A percentile compares a stretch with the other conserved stretches of the same genome.
Conservation (phyloP, 148 eudicot species). For the Limonium bicolor region DNA sequence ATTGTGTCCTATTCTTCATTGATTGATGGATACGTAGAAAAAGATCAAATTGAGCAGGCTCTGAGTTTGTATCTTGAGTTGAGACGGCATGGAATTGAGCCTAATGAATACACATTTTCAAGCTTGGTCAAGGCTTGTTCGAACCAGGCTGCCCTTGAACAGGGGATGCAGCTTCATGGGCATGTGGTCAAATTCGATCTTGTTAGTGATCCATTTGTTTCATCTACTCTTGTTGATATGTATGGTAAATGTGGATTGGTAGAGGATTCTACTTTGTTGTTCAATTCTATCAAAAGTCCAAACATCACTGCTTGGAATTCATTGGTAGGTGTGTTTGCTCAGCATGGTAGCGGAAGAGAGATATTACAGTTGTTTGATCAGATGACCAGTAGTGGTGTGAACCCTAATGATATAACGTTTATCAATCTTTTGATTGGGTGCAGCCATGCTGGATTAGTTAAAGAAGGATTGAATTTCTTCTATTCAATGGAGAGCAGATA, state of each 20-base stretch:
- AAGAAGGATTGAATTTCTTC: conserved; percentile 31
- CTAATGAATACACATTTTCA: conserved; percentile 37
- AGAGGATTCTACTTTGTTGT: conserved; percentile 16
- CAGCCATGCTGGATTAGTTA: conserved; percentile 39
- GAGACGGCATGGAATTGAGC: conserved; percentile 15
- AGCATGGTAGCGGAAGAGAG: conserved; percentile 26
- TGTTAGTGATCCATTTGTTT: conserved; percentile 16
- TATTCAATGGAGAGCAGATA: conserved; percentile 20
- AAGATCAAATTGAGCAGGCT: conserved; percentile 17
- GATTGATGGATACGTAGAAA: conserved; percentile 32
- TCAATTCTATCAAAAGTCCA: conserved; percentile 12
- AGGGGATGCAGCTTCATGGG: conserved; percentile 33
- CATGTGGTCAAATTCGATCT: conserved; percentile 20
- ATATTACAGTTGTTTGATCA: conserved; percentile 14
- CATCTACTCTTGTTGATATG: conserved; percentile 28
- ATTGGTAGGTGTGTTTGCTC: conserved; percentile 25
- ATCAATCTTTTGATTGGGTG: conserved; percentile 33
- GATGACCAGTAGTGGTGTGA: conserved; percentile 14
- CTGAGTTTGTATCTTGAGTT: conserved; percentile 14
- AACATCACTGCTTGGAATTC: conserved; percentile 22
- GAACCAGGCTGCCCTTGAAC: conserved; percentile 37
- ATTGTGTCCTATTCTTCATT: conserved; percentile 28
- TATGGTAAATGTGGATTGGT: conserved; percentile 40
- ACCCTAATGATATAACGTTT: conserved; percentile 32
- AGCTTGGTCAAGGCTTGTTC: conserved; percentile 37